Evolutionary conservation across 164 flowering plant species (phyloP).

Genomic region (Berberis thunbergii): DNA sequence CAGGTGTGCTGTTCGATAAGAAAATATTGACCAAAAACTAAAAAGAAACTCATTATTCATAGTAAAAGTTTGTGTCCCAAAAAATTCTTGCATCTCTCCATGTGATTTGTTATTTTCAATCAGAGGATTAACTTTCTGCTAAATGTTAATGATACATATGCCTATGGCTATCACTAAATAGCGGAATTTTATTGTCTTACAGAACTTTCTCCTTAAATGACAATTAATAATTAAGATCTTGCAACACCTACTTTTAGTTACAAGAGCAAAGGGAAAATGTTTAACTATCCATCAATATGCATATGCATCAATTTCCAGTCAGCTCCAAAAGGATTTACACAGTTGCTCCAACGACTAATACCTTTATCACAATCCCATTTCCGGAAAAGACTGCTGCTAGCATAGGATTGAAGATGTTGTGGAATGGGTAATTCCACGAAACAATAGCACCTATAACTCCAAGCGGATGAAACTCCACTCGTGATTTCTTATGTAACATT

Average conservation of each 20-base stretch:
- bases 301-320: neutral
- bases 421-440: slow-evolving; percentile 98
- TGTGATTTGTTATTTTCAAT: too few relatives aligned
- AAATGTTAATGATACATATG: neutral
- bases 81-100: too few relatives aligned
- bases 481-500: slow-evolving; percentile 84
- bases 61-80: neutral
- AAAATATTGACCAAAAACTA: neutral
- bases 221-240: too few relatives aligned
- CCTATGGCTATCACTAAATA: neutral
- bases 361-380: slow-evolving; percentile 87
- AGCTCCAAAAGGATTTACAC: neutral
- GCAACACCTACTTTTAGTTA: too few relatives aligned
- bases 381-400: slow-evolving; percentile 96
- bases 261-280: neutral
- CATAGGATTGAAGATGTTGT: slow-evolving; percentile 92
- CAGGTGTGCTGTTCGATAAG: neutral
- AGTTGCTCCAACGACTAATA: slow-evolving; percentile 12
- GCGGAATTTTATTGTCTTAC: too few relatives aligned
- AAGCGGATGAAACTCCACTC: slow-evolving; percentile 88
- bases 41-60: neutral
- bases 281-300: neutral
- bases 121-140: too few relatives aligned
- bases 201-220: too few relatives aligned
- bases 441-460: slow-evolving; percentile 98